A percentile compares a stretch with the other conserved stretches of the same genome.
Evolutionary conservation across 2,329 filamentous ascomycete genomes (phyloP).

Genomic region (Zymoseptoria crescenta): DNA sequence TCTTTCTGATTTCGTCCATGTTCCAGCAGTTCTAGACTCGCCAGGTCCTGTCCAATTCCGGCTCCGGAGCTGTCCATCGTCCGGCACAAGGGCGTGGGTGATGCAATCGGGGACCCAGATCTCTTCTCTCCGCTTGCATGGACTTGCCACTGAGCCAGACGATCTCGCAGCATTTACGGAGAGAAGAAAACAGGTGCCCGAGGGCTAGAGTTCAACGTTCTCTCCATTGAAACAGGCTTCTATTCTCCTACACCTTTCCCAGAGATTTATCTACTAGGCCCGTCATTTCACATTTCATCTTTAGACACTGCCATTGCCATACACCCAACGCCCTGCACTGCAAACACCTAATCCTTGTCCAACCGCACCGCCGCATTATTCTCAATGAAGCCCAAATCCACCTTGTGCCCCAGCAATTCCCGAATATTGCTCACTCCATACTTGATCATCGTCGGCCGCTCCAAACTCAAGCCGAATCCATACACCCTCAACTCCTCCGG

Average conservation of each 20-base stretch:
- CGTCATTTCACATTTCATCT: neutral
- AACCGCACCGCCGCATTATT: constrained; percentile 83
- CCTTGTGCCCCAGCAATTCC: constrained; percentile 88
- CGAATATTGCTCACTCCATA: constrained; percentile 73
- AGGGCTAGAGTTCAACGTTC: neutral
- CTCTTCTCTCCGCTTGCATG: neutral
- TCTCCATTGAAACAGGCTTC: neutral
- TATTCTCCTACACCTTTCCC: too few relatives aligned
- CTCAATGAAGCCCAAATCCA: constrained; percentile 88
- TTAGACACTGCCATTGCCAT: neutral
- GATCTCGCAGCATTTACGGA: neutral
- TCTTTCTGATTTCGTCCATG: too few relatives aligned
- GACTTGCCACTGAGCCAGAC: neutral
- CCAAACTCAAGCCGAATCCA: constrained; percentile 84
- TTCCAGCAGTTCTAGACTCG: neutral
- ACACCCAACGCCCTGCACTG: neutral
- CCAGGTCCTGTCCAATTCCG: too few relatives aligned
- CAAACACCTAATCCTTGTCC: constrained; percentile 58
- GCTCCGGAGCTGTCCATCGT: too few relatives aligned
- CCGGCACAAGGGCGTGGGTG: neutral
- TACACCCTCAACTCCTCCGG: constrained; percentile 89
- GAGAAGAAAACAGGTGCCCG: neutral
- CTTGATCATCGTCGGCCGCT: constrained; percentile 97
- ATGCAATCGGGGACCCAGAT: neutral
- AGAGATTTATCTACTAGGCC: neutral